A percentile compares a stretch with the other conserved stretches of the same genome.
These are phyloP conservation scores for Trichoderma sp. DNA, from an alignment of 2,329 filamentous ascomycete species.

Conservation along the genomic window DNA sequence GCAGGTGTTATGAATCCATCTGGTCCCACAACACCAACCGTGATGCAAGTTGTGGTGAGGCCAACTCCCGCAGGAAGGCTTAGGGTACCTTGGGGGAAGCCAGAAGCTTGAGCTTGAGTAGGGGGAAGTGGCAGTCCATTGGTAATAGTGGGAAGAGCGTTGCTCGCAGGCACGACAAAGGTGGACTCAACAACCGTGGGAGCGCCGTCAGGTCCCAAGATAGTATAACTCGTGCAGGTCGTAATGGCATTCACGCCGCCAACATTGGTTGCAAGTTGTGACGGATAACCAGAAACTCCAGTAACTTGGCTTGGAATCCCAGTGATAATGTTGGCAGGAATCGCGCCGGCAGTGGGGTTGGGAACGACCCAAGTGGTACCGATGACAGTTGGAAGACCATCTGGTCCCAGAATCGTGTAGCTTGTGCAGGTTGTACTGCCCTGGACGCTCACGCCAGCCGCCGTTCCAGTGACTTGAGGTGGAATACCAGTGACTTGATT, in stretches of 20 bases:
- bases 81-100: slow-evolving; percentile 24
- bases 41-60: slow-evolving; percentile 31
- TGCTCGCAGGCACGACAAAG: slow-evolving; percentile 27
- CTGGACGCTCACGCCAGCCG: slow-evolving; percentile 20
- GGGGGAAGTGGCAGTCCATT: slow-evolving; percentile 22
- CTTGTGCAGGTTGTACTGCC: slow-evolving; percentile 28
- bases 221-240: slow-evolving; percentile 31
- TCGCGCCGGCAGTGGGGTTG: slow-evolving; percentile 22
- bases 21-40: slow-evolving; percentile 31
- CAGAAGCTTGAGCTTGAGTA: slow-evolving; percentile 19
- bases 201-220: slow-evolving; percentile 29
- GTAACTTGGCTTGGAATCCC: neutral
- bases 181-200: slow-evolving; percentile 34
- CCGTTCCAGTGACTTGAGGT: slow-evolving; percentile 1
- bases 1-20: slow-evolving; percentile 33
- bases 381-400: slow-evolving; percentile 31
- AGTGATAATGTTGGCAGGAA: slow-evolving; percentile 8
- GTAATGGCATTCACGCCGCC: slow-evolving; percentile 23
- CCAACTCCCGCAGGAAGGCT: slow-evolving; percentile 19
- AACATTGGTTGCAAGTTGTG: slow-evolving; percentile 10
- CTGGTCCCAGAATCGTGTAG: slow-evolving; percentile 29
- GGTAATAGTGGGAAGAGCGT: slow-evolving; percentile 22
- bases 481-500: slow-evolving; percentile 6
- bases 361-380: slow-evolving; percentile 33
- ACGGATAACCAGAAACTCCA: slow-evolving; percentile 18